Base-by-base conservation (phyloP, 2,329 filamentous ascomycete species). In the Penicillium italicum region DNA sequence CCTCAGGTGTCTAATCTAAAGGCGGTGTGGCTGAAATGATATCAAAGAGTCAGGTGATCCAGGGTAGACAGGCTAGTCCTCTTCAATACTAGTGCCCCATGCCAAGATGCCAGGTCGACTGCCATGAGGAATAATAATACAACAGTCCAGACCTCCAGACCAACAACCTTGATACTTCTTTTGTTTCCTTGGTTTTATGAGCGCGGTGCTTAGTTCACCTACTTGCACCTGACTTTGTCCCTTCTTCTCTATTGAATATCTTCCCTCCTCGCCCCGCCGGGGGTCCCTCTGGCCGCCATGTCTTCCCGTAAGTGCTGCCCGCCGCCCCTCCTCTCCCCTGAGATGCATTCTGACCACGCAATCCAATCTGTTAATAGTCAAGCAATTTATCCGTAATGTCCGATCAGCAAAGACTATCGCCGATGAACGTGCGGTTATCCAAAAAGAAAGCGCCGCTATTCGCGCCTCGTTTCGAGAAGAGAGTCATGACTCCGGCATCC, bases 361-460 rank as follows among this genome's bases (percentile, higher is more conserved):
- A 41, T 28, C 37, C 51, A 52, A 38, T 41, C 49, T 28, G 22
- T 16, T 34, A 55, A 50, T 72, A 97, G 94, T 99, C 75, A 99
- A 99, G 80, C 94, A 97, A 79, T 99, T 99, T 79, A 99, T 99
- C 77, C 92, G 94, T 74, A 97, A 97, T 78, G 94, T 99, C 73
- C 91, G 94, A 74, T 93, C 94, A 59, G 91, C 94, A 58, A 99
- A 99, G 81, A 99, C 94, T 34, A 97, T 99, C 72, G 95, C 95
- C 74, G 94, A 99, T 77, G 94, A 99, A 80, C 87, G 94, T 72
- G 93, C 94, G 50, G 94, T 99, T 54, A 95, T 99, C 62, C 94
- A 97, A 71, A 99, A 99, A 77, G 94, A 99, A 80, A 99, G 94
- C 77, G 94, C 94, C 56, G 90, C 93, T 45, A 99, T 99, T 72